Evolutionary conservation across 495 filamentous ascomycete species (phyloP), one percentile per base, ranked within the genome.

Genomic region (Aspergillus sclerotiicarbonarius): DNA sequence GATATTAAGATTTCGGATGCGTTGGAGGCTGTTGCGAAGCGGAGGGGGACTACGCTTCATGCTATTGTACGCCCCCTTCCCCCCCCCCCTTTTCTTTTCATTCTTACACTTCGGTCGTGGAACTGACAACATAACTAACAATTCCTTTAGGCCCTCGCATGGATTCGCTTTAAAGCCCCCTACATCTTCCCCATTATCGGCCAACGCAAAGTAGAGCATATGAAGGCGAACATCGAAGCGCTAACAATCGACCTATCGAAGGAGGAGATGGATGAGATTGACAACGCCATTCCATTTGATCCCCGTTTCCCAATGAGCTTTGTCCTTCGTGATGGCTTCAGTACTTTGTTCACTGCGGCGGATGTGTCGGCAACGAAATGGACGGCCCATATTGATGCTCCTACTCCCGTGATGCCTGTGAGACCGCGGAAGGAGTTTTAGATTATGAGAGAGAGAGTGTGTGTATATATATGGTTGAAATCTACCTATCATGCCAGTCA

Each of bases 121-220:
- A 2, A 25, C 25, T 25, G 25, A 50, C 13, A 15, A 52, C 16
- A 8, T 9, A 10, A 30, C 18, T 18, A 29, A 30, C 13, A n/a
- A 1, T n/a, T 41, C 13, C 7, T 12, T 4, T 6, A 60, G 53
- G 89, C 90, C 2, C 68, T 91, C 51, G 88, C 89, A 3, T 92
- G 92, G 68, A 84, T 92, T 6, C 79, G 85, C 68, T 78, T 82
- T 67, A 91, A 91, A 70, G 75, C 86, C 12, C 84, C 88, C 0
- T 87, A 91, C 60, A 87, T 90, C 21, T 92, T 90, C 69, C 89
- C 89, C 8, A 84, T 92, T 53, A 78, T 90, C 20, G 89, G 89
- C 13, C 84, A 83, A 3, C 69, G 85, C 9, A 89, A 84, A 66
- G 65, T 88, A 48, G 81, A 84, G 63, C 84, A 90, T 63, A 66